Conservation (phyloP, 169 alveolate species). For the Plasmodium billcollinsi region DNA sequence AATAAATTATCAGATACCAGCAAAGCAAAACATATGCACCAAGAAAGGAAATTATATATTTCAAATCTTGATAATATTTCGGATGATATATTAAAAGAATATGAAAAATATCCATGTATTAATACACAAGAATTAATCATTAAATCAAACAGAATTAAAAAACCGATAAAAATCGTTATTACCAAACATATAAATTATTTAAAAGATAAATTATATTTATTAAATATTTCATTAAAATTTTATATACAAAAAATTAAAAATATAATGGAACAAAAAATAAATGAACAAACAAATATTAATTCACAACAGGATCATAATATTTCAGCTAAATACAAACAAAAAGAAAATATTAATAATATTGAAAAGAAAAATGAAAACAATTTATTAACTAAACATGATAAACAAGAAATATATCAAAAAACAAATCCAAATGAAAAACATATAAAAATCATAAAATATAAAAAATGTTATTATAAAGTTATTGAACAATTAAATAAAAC, state of each 20-base stretch:
- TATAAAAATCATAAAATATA: slow-evolving; percentile 25
- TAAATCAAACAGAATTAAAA: slow-evolving; percentile 42
- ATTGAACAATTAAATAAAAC: slow-evolving; percentile 54
- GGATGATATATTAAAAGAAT: slow-evolving; percentile 61
- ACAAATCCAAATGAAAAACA: slow-evolving; percentile 9
- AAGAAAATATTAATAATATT: background rate
- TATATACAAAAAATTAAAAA: slow-evolving; percentile 14
- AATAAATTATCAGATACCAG: slow-evolving; percentile 62
- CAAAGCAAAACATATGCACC: slow-evolving; percentile 71
- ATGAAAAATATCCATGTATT: slow-evolving; percentile 24
- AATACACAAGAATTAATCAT: slow-evolving; percentile 30
- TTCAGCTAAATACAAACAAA: background rate
- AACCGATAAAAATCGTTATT: slow-evolving; percentile 25
- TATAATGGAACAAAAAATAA: background rate
- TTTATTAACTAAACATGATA: background rate
- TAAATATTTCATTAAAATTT: slow-evolving; percentile 42
- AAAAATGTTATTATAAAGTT: slow-evolving; percentile 56
- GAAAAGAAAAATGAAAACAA: background rate
- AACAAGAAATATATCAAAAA: background rate
- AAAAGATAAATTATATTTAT: slow-evolving; percentile 40
- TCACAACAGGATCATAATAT: background rate
- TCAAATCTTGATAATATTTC: slow-evolving; percentile 36
- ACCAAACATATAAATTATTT: slow-evolving; percentile 33
- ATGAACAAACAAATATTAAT: background rate
- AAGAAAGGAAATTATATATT: slow-evolving; percentile 66